Conservation (phyloP, 108 stramenopile genomes). For the Skeletonema potamos region DNA sequence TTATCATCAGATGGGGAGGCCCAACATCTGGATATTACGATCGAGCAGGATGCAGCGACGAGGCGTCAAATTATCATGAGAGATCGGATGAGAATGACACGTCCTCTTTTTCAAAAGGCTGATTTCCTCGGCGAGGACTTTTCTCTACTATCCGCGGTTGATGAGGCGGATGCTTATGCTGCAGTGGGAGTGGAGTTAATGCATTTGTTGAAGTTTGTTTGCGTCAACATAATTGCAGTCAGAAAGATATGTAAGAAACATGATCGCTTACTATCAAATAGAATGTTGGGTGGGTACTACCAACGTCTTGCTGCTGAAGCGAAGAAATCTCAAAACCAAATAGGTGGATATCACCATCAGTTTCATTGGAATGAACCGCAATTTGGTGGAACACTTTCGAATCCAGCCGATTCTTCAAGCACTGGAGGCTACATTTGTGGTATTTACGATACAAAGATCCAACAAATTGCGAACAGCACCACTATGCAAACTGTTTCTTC, state of each 20-base stretch:
- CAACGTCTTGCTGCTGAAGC: constrained; percentile 29
- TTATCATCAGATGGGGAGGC: constrained; percentile 27
- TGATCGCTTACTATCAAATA: constrained; percentile 74
- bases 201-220: constrained; percentile 44
- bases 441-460: constrained; percentile 68
- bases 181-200: constrained; percentile 49
- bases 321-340: not conserved
- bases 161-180: constrained; percentile 70
- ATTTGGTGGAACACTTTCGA: constrained; percentile 22
- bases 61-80: constrained; percentile 64
- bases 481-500: constrained; percentile 78
- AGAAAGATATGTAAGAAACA: constrained; percentile 88
- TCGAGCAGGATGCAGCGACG: constrained; percentile 35
- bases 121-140: constrained; percentile 61
- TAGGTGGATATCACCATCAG: not conserved
- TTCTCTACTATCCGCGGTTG: constrained; percentile 77
- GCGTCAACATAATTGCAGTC: constrained; percentile 61
- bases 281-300: constrained; percentile 89
- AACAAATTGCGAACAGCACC: constrained; percentile 72
- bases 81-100: constrained; percentile 53
- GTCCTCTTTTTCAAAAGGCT: constrained; percentile 77
- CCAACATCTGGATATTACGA: constrained; percentile 3
- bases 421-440: constrained; percentile 35
- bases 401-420: not conserved
- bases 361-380: constrained; percentile 18